These are phyloP conservation scores for Leishmania gerbilli DNA, from an alignment of 208 protist species.

Conservation along the genomic window DNA sequence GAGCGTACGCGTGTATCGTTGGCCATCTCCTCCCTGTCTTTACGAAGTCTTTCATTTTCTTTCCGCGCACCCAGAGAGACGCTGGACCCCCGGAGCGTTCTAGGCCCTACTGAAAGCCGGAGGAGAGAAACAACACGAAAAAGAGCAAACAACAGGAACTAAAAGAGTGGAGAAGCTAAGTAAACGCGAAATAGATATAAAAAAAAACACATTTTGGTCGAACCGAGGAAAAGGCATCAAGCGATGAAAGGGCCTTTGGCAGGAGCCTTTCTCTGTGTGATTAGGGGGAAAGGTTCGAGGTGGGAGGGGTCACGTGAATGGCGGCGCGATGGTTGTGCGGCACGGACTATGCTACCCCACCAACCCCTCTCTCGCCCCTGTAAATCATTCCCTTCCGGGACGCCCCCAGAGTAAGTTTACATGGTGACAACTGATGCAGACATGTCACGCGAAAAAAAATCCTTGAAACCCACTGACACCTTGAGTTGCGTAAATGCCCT, in stretches of 20 bases:
- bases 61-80: neutral
- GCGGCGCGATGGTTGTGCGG: neutral
- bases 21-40: neutral
- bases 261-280: neutral
- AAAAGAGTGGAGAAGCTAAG: neutral
- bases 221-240: neutral
- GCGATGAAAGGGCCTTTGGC: neutral
- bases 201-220: neutral
- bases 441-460: neutral
- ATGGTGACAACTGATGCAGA: neutral
- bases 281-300: neutral
- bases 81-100: neutral
- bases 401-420: neutral
- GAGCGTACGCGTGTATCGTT: neutral
- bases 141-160: conserved; percentile 1
- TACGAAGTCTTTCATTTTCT: neutral
- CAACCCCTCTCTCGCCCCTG: neutral
- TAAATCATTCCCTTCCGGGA: neutral
- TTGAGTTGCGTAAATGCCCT: neutral
- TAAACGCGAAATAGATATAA: neutral
- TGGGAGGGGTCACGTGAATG: neutral
- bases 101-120: neutral
- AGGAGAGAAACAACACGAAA: conserved; percentile 1
- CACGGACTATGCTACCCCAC: neutral
- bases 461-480: neutral